Evolutionary conservation across 129 eudicot genomes (phyloP).

Genomic region (Pseudognaphalium luteoalbum): DNA sequence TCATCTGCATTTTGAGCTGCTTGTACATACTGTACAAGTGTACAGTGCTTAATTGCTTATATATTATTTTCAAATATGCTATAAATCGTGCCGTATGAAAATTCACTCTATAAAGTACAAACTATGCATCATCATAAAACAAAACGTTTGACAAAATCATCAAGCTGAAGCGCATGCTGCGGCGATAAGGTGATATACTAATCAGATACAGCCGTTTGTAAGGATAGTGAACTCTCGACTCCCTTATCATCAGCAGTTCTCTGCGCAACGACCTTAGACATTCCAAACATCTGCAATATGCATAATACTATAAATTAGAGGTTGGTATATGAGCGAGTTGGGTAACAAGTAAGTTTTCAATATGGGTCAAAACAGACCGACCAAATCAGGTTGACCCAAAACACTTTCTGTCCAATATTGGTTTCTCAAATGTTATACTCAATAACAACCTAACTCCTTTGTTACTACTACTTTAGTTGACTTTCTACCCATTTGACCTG

Average conservation of each 20-base stretch:
- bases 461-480: background rate
- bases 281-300: slow-evolving; percentile 66
- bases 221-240: slow-evolving; percentile 57
- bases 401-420: background rate
- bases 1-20: background rate
- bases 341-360: background rate
- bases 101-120: background rate
- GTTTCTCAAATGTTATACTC: background rate
- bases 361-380: background rate
- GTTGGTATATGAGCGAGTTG: background rate
- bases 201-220: slow-evolving; percentile 49
- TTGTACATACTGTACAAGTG: too few species aligned
- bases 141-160: too few species aligned
- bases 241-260: slow-evolving; percentile 41
- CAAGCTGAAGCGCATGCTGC: background rate
- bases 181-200: slow-evolving; percentile 18
- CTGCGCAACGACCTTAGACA: slow-evolving; percentile 69
- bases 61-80: too few species aligned
- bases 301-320: background rate
- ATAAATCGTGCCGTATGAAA: too few species aligned
- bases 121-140: background rate
- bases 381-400: background rate
- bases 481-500: background rate
- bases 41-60: background rate
- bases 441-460: background rate